These are phyloP conservation scores for Petunia secreta DNA, from an alignment of 257 asterid species.

Conservation along the genomic window DNA sequence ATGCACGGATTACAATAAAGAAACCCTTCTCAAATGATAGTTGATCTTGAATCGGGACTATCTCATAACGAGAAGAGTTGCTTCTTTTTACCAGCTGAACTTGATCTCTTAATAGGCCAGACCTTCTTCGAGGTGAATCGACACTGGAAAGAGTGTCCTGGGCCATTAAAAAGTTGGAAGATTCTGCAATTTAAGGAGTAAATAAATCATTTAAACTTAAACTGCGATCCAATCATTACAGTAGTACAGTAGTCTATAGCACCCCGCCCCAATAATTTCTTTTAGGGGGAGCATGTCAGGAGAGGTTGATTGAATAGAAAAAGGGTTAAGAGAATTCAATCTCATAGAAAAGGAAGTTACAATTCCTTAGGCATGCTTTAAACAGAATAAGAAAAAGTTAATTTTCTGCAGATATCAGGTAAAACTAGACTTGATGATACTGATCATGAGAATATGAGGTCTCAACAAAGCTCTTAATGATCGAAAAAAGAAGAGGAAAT, in stretches of 20 bases:
- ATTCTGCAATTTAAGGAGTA: slow-evolving; percentile 22
- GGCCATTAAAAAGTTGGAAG: slow-evolving; percentile 48
- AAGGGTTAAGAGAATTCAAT: not conserved
- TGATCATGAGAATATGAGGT: not conserved
- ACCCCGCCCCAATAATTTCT: not conserved
- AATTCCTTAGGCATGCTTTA: not conserved
- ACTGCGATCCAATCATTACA: not conserved
- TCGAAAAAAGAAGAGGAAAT: not conserved
- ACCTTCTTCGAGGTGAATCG: slow-evolving; percentile 83
- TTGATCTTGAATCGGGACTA: slow-evolving; percentile 73
- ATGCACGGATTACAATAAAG: slow-evolving; percentile 81
- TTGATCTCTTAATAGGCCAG: slow-evolving; percentile 86
- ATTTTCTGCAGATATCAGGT: not conserved
- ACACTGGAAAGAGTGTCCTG: slow-evolving; percentile 48
- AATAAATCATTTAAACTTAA: not conserved
- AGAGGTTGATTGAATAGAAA: no score
- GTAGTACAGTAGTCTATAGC: slow-evolving; percentile 12
- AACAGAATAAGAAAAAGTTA: not conserved
- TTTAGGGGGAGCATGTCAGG: not conserved
- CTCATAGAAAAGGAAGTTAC: slow-evolving; percentile 14
- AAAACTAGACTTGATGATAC: slow-evolving; percentile 3
- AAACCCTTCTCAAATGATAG: slow-evolving; percentile 95
- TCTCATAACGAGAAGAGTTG: slow-evolving; percentile 78
- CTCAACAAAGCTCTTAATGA: not conserved
- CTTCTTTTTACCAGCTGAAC: slow-evolving; percentile 81